Percentiles rank a stretch among this genome's conserved stretches.
Conservation (phyloP, 768 basidiomycete species). For the Mycena rosella region DNA sequence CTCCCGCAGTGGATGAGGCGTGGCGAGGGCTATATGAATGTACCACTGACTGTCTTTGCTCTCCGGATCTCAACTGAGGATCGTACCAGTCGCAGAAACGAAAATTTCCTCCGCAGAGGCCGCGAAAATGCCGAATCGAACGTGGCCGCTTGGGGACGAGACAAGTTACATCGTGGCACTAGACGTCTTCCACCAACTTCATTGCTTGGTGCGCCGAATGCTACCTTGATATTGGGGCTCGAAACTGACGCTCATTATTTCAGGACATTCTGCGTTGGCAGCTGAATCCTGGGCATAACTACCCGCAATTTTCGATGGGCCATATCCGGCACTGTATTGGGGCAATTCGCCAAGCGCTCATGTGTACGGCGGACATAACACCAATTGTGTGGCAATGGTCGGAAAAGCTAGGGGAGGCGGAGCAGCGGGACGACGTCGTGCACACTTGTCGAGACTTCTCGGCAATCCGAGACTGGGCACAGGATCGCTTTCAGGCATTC, state of each 20-base stretch:
- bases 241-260: not conserved
- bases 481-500: not conserved
- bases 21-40: conserved; percentile 42
- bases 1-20: conserved; percentile 39
- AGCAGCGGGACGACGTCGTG: conserved; percentile 20
- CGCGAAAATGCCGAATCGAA: conserved; percentile 39
- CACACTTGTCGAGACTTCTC: conserved; percentile 21
- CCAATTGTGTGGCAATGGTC: conserved; percentile 36
- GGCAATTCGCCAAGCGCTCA: conserved; percentile 41
- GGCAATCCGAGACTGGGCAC: conserved; percentile 4
- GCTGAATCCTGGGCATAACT: conserved; percentile 39
- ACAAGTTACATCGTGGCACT: conserved; percentile 41
- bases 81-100: conserved; percentile 10
- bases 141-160: conserved; percentile 41
- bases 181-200: conserved; percentile 47
- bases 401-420: not conserved
- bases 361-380: conserved; percentile 42
- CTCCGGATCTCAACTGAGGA: too few relatives aligned
- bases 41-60: not conserved
- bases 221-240: too few relatives aligned
- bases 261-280: conserved; percentile 41
- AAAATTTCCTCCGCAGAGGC: conserved; percentile 41
- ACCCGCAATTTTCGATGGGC: conserved; percentile 16
- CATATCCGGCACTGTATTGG: conserved; percentile 41
- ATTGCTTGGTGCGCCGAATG: conserved; percentile 44